Evolutionary conservation across 2,329 filamentous ascomycete species (phyloP), one percentile per base, ranked within the genome.

Genomic region (Knufia petricola): DNA sequence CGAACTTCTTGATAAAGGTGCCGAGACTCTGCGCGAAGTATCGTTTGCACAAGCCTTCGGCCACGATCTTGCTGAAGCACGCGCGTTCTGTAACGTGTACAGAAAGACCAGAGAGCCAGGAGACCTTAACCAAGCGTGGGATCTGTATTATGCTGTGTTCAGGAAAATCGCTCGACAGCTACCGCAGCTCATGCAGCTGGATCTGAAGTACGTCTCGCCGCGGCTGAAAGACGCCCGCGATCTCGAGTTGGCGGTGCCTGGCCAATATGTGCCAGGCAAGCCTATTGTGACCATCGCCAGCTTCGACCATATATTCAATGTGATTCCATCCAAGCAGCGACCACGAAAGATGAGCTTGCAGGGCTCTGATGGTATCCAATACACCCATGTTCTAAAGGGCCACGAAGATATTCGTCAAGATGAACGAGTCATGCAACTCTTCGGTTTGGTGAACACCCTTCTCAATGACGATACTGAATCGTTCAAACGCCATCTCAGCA

Each of bases 341-440:
- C 92, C 92, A 7, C 78, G 92, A 56, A 94, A 94, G 66, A 78
- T 96, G 59, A 87, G 83, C 51, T 79, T 92, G 60, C 82, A 82
- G 61, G 94, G 90, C 53, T 95, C 87, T 61, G 90, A 98, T 63
- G 92, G 92, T 50, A 79, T 78, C 53, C 78, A 81, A 2, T 95
- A 95, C 64, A 84, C 87, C 43, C 96, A 95, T 70, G 69, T 87
- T 50, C 79, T 98, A 60, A 99, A 99, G 73, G 92, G 92, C n/a
- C 94, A 98, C 61, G 92, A 99, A 69, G 92, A 99, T 72, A 95
- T 98, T 56, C 84, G 92, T 51, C 92, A 99, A 67, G 92, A 99
- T 62, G 92, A 99, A 69, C 84, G 94, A 68, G 92, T 98, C 58
- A 99, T 98, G 94, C 92, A 99, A 68, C 78, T 99, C 30, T 98